Base-by-base conservation (phyloP, 2,329 filamentous ascomycete species). In the Aspergillus brasiliensis region DNA sequence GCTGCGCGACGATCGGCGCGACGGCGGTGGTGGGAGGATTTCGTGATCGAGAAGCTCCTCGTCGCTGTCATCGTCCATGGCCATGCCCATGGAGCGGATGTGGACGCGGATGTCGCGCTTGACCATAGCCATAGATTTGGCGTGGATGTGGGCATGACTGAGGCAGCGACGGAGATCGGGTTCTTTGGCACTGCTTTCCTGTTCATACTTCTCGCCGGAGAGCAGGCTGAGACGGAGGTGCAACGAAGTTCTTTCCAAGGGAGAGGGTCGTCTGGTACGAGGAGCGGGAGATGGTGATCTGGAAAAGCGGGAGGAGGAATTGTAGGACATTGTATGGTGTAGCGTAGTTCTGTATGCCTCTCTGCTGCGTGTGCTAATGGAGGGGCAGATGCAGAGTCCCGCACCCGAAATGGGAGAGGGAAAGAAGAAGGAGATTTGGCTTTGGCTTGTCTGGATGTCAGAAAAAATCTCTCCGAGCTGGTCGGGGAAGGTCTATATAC, bases 71-170 rank as follows among this genome's bases (percentile, higher is more conserved):
- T 55, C 52, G 27, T 55, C 52, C 25, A 42, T 55, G 52, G 40
- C 38, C 38, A 42, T 55, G 25, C 52, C 52, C 38, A 55, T 55
- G 40, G 52, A 55, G 52, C 52, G 52, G 52, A 55, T 55, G 40
- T 55, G 52, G 40, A 55, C 52, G 8, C 42, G 52, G 37, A 55
- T 55, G 52, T 55, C 52, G 13, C 52, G 52, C 52, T 55, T 55
- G 52, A 55, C 52, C 21, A 55, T 38, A 25, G 40, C 52, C 52
- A 55, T 55, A 25, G 52, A 55, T 25, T 55, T 55, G 38, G 40
- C 38, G 28, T 55, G 52, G 38, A 55, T 44, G 52, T 38, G 52
- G 38, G 52, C 52, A 21, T 55, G 52, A 11, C 52, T 38, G 52
- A 55, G 21, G 52, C 52, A 55, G 38, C 52, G 52, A 38, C 52